Evolutionary conservation across 2,329 filamentous ascomycete genomes (phyloP).

Genomic region (Sodiomyces alkalinus): DNA sequence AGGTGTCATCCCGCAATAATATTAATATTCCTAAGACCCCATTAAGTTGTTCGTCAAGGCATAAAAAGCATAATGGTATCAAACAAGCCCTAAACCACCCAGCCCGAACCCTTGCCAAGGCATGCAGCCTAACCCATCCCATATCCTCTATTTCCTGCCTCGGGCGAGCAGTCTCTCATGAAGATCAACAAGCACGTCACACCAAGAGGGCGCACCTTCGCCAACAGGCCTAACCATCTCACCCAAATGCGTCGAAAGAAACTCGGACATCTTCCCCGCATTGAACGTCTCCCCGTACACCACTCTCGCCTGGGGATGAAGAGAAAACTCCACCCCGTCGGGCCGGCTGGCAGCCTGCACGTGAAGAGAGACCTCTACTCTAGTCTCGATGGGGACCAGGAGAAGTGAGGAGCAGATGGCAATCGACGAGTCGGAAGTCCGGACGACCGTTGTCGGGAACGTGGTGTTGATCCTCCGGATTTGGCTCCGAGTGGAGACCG

Average conservation of each 20-base stretch:
- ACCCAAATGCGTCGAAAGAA: slow-evolving; percentile 41
- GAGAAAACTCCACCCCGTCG: slow-evolving; percentile 36
- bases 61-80: too few relatives aligned
- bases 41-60: too few relatives aligned
- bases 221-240: slow-evolving; percentile 13
- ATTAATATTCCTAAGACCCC: too few relatives aligned
- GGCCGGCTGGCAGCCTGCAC: slow-evolving; percentile 30
- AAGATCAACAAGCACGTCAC: slow-evolving; percentile 38
- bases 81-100: too few relatives aligned
- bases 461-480: slow-evolving; percentile 45
- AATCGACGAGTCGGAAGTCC: slow-evolving; percentile 50
- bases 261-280: slow-evolving; percentile 59
- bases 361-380: slow-evolving; percentile 47
- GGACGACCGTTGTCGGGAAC: slow-evolving; percentile 48
- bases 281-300: slow-evolving; percentile 71
- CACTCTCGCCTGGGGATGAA: slow-evolving; percentile 42
- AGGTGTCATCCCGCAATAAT: too few relatives aligned
- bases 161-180: slow-evolving; percentile 38
- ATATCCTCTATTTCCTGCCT: slow-evolving; percentile 29
- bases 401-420: slow-evolving; percentile 46
- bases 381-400: slow-evolving; percentile 49
- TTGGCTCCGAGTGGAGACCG: slow-evolving; percentile 41
- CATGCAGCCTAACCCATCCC: slow-evolving; percentile 2
- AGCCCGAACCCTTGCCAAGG: too few relatives aligned
- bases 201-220: slow-evolving; percentile 29